A percentile compares a stretch with the other conserved stretches of the same genome.
Conservation (phyloP, 495 filamentous ascomycete species). For the Halenospora varia region DNA sequence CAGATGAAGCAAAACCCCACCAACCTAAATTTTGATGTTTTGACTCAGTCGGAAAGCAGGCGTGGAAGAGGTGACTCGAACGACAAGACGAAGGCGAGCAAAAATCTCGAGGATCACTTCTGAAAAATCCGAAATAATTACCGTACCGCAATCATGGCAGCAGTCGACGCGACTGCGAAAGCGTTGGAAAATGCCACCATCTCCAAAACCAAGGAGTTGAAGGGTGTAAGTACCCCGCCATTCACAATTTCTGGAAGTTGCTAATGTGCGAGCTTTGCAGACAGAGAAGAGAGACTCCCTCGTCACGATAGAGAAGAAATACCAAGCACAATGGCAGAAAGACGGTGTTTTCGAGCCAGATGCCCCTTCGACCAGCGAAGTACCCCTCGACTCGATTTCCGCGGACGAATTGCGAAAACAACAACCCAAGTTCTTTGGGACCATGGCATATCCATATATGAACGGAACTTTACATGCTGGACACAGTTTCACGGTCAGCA, state of each 20-base stretch:
- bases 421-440: slow-evolving; percentile 85
- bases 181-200: slow-evolving; percentile 20
- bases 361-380: slow-evolving; percentile 71
- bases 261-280: slow-evolving; percentile 32
- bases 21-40: slow-evolving; percentile 8
- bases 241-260: neutral
- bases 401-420: slow-evolving; percentile 70
- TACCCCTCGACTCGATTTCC: slow-evolving; percentile 65
- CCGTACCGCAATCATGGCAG: slow-evolving; percentile 24
- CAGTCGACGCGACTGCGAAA: slow-evolving; percentile 22
- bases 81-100: neutral
- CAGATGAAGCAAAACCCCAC: slow-evolving; percentile 11
- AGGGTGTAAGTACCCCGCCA: slow-evolving; percentile 31
- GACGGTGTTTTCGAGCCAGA: slow-evolving; percentile 76
- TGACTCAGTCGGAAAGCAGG: neutral
- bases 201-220: slow-evolving; percentile 48
- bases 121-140: neutral
- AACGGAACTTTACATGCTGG: slow-evolving; percentile 92
- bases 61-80: neutral
- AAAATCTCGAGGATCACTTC: neutral
- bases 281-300: slow-evolving; percentile 92
- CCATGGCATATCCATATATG: slow-evolving; percentile 95
- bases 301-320: slow-evolving; percentile 86
- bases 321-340: slow-evolving; percentile 81
- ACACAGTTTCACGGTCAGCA: slow-evolving; percentile 83